Percentiles rank a stretch among this genome's conserved stretches.
Conservation (phyloP, 2,329 filamentous ascomycete genomes). For the Ascochyta koolunga region DNA sequence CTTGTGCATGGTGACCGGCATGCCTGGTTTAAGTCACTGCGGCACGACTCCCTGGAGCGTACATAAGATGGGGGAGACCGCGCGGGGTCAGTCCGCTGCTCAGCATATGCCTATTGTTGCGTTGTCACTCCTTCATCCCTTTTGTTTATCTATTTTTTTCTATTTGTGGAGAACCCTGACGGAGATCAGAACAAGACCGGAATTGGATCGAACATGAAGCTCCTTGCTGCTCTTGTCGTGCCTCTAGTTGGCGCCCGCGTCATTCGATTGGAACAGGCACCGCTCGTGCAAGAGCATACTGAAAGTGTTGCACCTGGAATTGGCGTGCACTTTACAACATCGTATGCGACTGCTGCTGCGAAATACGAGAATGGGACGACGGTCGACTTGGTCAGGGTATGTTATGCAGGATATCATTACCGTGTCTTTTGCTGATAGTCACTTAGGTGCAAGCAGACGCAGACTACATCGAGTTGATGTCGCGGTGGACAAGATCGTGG, state of each 20-base stretch:
- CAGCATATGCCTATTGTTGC: neutral
- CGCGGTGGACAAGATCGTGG: slow-evolving; percentile 24
- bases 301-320: slow-evolving; percentile 21
- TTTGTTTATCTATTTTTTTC: neutral
- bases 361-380: slow-evolving; percentile 32
- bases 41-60: slow-evolving; percentile 1
- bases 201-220: slow-evolving; percentile 7
- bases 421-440: neutral
- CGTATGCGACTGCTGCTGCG: slow-evolving; percentile 32
- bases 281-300: neutral
- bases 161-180: slow-evolving; percentile 6
- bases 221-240: slow-evolving; percentile 15
- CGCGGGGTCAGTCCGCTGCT: slow-evolving; percentile 3
- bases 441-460: slow-evolving; percentile 25
- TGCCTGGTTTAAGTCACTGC: slow-evolving; percentile 16
- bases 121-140: neutral
- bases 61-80: slow-evolving; percentile 9
- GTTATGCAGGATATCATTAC: neutral
- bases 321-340: slow-evolving; percentile 38
- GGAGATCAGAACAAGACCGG: neutral
- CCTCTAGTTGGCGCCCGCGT: slow-evolving; percentile 17
- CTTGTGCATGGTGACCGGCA: slow-evolving; percentile 11
- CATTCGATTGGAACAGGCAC: slow-evolving; percentile 1
- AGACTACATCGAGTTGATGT: slow-evolving; percentile 32
- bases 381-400: slow-evolving; percentile 28